Evolutionary conservation across 192 early-diverging fungal genomes (phyloP), one percentile per base, ranked within the genome.

Genomic region (Umbelopsis ramanniana): DNA sequence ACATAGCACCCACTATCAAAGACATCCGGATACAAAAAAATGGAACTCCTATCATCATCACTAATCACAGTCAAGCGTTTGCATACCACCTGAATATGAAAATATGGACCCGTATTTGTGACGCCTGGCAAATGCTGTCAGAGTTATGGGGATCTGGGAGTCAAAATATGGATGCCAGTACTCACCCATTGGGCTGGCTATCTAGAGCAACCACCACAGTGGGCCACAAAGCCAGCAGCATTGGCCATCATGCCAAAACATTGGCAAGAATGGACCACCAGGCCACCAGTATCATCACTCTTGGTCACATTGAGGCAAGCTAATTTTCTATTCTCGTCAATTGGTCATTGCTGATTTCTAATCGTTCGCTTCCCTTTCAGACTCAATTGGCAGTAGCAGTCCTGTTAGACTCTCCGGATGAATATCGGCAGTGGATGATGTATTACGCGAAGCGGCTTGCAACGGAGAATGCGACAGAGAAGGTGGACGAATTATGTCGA

Each of bases 401-500:
- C 29, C 75, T 87, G 8, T 72, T 90, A 11, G 83, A 85, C 29
- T 86, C 84, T 21, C 70, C 89, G 6, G 60, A 78, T 5, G 90
- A 94, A 50, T 93, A 86, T 74, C 77, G 75, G 26, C 72, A 79
- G n/a, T 88, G 87, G 84, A 22, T 93, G 66, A 69, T 76, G 26
- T 76, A 82, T 22, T 94, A 93, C 83, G 90, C 86, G 2, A 81
- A 88, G 46, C 84, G 86, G 63, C 75, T 94, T 22, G 84, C 89
- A 7, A 86, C 93, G 66, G 89, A 90, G 67, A 83, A 84, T 43
- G 80, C 82, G 21, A 80, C 88, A 26, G 76, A 76, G 0, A 89
- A 88, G 72, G 85, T 85, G 8, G 84, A 86, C 69, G 93, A 93
- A 73, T 67, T 93, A 17, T 91, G 89, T 77, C 85, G 89, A 60